A percentile compares a stretch with the other conserved stretches of the same genome.
phyloP scores from a whole-genome alignment of 2,329 filamentous ascomycete genomes.

The Colletotrichum tropicale region DNA sequence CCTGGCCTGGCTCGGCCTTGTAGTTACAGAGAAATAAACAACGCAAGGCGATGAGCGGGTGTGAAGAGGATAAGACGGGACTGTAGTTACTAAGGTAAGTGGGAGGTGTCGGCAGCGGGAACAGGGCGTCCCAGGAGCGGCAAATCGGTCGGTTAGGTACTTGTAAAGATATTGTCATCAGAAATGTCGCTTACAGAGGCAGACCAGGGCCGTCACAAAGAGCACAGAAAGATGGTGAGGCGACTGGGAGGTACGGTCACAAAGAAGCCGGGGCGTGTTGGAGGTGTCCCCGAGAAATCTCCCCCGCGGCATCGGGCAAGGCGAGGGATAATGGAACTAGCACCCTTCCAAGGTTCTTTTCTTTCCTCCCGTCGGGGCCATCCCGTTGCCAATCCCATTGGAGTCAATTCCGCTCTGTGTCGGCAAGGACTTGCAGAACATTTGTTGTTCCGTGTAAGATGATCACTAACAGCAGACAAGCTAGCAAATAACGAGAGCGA shows the following conservation, averaged over 20 bases:
- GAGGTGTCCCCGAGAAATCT: constrained; percentile 13
- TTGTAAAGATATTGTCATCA: background rate
- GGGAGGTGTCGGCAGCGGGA: background rate
- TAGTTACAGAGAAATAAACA: background rate
- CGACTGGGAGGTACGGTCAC: background rate
- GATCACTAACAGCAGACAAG: background rate
- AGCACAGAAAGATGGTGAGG: background rate
- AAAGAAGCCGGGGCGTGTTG: background rate
- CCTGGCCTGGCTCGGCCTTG: background rate
- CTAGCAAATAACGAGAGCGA: background rate
- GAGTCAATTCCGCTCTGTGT: background rate
- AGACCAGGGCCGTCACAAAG: background rate
- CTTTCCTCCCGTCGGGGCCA: background rate
- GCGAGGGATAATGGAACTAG: background rate
- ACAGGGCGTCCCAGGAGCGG: background rate
- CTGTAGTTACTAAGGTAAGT: background rate
- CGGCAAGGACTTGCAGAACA: background rate
- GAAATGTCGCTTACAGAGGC: background rate
- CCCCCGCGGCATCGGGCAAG: background rate
- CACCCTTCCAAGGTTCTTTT: background rate
- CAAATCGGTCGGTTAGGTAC: background rate
- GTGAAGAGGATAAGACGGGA: background rate
- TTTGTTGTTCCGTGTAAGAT: background rate
- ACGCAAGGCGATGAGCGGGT: background rate
- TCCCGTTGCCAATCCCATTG: background rate